Base-by-base conservation (phyloP, 169 alveolate species). In the Eimeria mitis region DNA sequence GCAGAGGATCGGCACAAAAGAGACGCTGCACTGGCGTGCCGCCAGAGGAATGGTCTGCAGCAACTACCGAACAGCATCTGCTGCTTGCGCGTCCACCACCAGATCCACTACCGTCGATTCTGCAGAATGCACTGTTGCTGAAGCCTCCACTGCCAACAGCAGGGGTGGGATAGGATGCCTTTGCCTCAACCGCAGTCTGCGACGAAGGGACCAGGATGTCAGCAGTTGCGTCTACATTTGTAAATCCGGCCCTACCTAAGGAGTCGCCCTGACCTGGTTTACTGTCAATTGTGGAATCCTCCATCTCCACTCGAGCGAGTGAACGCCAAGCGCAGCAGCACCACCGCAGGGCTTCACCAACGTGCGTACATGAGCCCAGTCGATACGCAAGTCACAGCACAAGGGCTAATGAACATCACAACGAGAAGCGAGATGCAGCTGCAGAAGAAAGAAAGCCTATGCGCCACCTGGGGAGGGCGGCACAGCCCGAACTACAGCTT, bases 261-360 rank as follows among this genome's bases (percentile, higher is more conserved):
- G 81, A 87, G 61, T 28, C 34, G 83, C 31, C 37, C 52, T 44
- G 54, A 31, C 83, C 83, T 40, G 34, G 83, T 73, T 61, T 61
- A 47, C 63, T 56, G 52, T 42, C 83, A 25, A 75, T 9, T 87
- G 83, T 87, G 94, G 68, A 44, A 13, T 63, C 81, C 37, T 40
- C 65, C 94, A 87, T 87, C 68, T 31, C 54, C 44, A 44, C 49
- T 6, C 19, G 49, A 21, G 59, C 94, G 70, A 63, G 47, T 19
- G 19, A 42, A 63, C 14, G 68, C 28, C 63, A 87, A 37, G 2
- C 23, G 37, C 65, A 63, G 83, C 65, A 54, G 78, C 68, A 61
- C 70, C 83, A 28, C 83, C 59, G 83, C 65, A n/a, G 56, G 81
- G 83, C 70, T 21, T 63, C 94, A 87, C 94, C 94, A 87, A 78